Percentiles rank a stretch among this genome's conserved stretches.
Evolutionary conservation across 108 stramenopile species (phyloP).

Genomic region (Fragilariopsis cylindrus): DNA sequence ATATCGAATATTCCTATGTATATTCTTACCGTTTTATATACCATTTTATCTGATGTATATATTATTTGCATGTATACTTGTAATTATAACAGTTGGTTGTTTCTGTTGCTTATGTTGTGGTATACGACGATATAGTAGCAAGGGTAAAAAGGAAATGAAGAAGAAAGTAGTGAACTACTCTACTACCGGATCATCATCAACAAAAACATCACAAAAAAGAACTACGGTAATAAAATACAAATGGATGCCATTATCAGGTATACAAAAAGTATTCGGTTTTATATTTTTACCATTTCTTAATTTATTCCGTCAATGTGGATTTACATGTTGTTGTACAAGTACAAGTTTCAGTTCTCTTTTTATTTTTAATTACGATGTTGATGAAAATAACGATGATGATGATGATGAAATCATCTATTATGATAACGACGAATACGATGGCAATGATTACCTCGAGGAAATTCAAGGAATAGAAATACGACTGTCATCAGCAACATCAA

Average conservation of each 20-base stretch:
- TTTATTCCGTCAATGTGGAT: conserved; percentile 16
- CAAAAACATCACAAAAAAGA: neutral
- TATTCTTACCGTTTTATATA: conserved; percentile 34
- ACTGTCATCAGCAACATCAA: too few species aligned
- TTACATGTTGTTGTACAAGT: conserved; percentile 18
- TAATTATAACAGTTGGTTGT: conserved; percentile 26
- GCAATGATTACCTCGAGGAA: conserved; percentile 5
- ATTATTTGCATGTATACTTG: conserved; percentile 17
- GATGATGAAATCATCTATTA: neutral
- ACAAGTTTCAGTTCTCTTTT: conserved; percentile 5
- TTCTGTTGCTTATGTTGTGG: conserved; percentile 44
- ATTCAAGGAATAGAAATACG: neutral
- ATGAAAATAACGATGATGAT: neutral
- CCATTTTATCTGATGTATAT: conserved; percentile 31
- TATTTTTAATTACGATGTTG: neutral
- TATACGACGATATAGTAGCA: neutral
- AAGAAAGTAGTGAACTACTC: too few species aligned
- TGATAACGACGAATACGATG: neutral
- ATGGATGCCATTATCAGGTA: neutral
- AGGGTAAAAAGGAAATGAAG: neutral
- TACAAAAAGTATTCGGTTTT: conserved; percentile 10
- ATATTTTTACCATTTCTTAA: conserved; percentile 25
- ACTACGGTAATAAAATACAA: neutral
- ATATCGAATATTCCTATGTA: conserved; percentile 20
- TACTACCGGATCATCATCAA: too few species aligned